Evolutionary conservation across 1,284 basidiomycete genomes (phyloP), one percentile per base, ranked within the genome.

Genomic region (Puccinia polysora): DNA sequence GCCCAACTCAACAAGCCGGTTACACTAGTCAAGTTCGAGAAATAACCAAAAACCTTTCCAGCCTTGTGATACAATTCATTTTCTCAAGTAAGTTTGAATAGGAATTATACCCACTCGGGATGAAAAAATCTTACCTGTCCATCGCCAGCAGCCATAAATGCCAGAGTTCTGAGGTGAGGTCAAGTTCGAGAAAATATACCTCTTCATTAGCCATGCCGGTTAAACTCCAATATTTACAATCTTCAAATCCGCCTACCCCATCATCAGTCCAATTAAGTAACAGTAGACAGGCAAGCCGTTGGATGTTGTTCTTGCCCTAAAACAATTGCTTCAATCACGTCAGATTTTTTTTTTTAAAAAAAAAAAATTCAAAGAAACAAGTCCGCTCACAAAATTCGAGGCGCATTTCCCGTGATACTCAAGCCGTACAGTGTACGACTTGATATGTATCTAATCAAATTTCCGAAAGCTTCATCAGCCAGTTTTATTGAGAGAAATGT

Each of bases 1-100:
- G 89, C 87, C 91, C 91, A 95, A 14, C 88, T 89, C 82, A 90
- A 83, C 72, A 88, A 80, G 47, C 87, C 88, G 7, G 78, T 80
- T 47, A 82, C 84, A 28, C 70, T 72, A 7, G 70, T 64, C 52
- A 72, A 38, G 45, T 56, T 64, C 36, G 70, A 25, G 23, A 72
- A 38, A 43, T 65, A 72, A 36, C 52, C 60, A 58, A 72, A 72
- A 5, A 72, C 25, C 12, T 45, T 49, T 58, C 70, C 70, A 45
- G 36, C 70, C 71, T 70, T 23, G 34, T 49, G 45, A 34, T 32
- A 6, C 25, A 18, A 28, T 4, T 47, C 32, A 28, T 34, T 20
- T 28, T 14, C 43, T 40, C 4, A 47, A 85, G 86, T 84, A 89
- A 87, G 80, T 84, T 93, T 1, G 88, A 84, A 6, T 95, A 85